Evolutionary conservation across 2,329 filamentous ascomycete genomes (phyloP).

Genomic region (Calonectria honghensis): DNA sequence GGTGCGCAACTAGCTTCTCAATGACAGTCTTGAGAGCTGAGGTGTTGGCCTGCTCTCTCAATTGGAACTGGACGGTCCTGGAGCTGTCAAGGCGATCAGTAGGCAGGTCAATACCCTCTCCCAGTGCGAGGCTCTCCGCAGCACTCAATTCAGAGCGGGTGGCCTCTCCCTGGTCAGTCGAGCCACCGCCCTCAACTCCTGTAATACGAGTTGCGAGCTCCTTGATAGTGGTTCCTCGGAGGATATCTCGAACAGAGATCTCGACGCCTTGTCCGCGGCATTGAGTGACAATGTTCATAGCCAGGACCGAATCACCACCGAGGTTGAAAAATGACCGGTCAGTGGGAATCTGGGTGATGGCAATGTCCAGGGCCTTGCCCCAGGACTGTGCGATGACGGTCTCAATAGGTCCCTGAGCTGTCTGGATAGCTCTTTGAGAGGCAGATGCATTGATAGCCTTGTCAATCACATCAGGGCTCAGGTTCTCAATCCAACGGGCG

Average conservation of each 20-base stretch:
- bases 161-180: background rate
- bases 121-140: background rate
- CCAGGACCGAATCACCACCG: slow-evolving; percentile 3
- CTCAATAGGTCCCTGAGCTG: background rate
- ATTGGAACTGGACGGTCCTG: background rate
- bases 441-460: slow-evolving; percentile 8
- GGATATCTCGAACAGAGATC: slow-evolving; percentile 4
- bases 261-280: slow-evolving; percentile 3
- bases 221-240: slow-evolving; percentile 12
- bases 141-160: background rate
- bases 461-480: background rate
- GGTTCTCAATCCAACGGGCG: slow-evolving; percentile 1
- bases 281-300: slow-evolving; percentile 25
- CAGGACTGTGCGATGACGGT: slow-evolving; percentile 1
- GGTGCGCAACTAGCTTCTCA: slow-evolving; percentile 7
- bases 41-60: background rate
- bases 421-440: background rate
- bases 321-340: slow-evolving; percentile 15
- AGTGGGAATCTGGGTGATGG: background rate
- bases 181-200: background rate
- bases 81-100: slow-evolving; percentile 3
- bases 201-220: slow-evolving; percentile 3
- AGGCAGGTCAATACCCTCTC: background rate
- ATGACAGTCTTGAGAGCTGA: background rate
- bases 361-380: slow-evolving; percentile 4